Evolutionary conservation across 2,329 filamentous ascomycete species (phyloP).

Genomic region (Eutypa lata): DNA sequence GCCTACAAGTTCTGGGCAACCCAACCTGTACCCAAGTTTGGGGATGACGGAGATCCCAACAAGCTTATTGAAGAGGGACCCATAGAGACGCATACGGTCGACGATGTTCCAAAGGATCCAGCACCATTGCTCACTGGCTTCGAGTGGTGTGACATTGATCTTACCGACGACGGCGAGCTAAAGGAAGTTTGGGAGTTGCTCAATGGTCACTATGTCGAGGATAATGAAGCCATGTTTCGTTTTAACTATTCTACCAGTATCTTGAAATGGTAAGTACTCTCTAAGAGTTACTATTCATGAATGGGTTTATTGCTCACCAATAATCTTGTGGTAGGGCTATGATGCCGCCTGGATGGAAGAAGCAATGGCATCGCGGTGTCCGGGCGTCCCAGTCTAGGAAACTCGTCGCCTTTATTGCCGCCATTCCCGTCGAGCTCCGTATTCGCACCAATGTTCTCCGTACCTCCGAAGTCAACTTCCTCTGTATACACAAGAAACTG

Average conservation of each 20-base stretch:
- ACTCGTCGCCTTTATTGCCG: conserved; percentile 93
- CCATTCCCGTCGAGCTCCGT: conserved; percentile 79
- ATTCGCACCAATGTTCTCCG: conserved; percentile 73
- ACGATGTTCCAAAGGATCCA: conserved; percentile 75
- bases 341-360: conserved; percentile 90
- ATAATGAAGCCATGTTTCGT: conserved; percentile 93
- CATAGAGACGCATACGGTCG: conserved; percentile 74
- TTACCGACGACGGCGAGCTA: conserved; percentile 73
- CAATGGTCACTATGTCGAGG: conserved; percentile 94
- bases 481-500: conserved; percentile 97
- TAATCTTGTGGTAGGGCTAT: conserved; percentile 63
- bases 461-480: conserved; percentile 94
- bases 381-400: conserved; percentile 79
- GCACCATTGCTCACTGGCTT: conserved; percentile 76
- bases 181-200: conserved; percentile 90
- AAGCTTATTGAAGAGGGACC: conserved; percentile 70
- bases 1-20: conserved; percentile 99
- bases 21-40: conserved; percentile 88
- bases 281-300: too few relatives aligned
- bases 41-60: conserved; percentile 49
- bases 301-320: neutral
- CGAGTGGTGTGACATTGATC: conserved; percentile 90
- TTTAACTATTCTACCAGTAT: conserved; percentile 94
- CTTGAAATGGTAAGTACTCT: conserved; percentile 82
- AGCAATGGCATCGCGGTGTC: conserved; percentile 93